Base-by-base conservation (phyloP, 1,284 basidiomycete genomes). In the Ganoderma multipileum region DNA sequence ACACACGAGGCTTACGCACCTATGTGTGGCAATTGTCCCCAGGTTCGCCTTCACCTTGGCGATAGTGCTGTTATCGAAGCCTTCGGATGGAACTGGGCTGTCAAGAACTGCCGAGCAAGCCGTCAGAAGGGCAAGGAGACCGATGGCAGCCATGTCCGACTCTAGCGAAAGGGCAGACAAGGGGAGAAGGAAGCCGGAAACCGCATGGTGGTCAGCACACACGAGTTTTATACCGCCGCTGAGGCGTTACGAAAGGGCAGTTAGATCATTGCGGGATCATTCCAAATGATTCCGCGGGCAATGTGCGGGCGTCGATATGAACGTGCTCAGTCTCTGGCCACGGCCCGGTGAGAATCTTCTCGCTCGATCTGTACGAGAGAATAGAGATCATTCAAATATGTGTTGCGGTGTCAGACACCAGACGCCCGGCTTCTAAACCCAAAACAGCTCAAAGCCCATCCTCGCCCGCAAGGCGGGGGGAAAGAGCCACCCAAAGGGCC, bases 11-110 rank as follows among this genome's bases (percentile, higher is more conserved):
- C 63, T n/a, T 28, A 54, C 74, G 47, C 16, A 81, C 79, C 79
- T 80, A 42, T 77, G 76, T 20, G 70, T 78, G 9, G 79, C 75
- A 33, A 78, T 78, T 30, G 73, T 63, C 33, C 74, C 60, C 68
- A 78, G 65, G 39, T 79, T 76, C 16, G 68, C 64, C 70, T 71
- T 69, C 41, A 78, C 77, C 61, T 73, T 72, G 11, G 61, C 57
- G 42, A 77, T 50, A 23, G 68, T 74, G 11, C 52, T 64, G 36
- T 70, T 63, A 59, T 72, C 68, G 57, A 78, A 71, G 30, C 75
- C 72, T 8, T 28, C 23, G 18, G 63, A 61, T n/a, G 62, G 44
- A 57, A 60, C 38, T 61, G 64, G 64, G n/a, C 64, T 58, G 20
- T 58, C 71, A n/a, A 66, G 28, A 3, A 55, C 63, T 11, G 42